These are phyloP conservation scores for Pichia cactophila DNA, from an alignment of 1,139 yeast genomes.

Conservation along the genomic window DNA sequence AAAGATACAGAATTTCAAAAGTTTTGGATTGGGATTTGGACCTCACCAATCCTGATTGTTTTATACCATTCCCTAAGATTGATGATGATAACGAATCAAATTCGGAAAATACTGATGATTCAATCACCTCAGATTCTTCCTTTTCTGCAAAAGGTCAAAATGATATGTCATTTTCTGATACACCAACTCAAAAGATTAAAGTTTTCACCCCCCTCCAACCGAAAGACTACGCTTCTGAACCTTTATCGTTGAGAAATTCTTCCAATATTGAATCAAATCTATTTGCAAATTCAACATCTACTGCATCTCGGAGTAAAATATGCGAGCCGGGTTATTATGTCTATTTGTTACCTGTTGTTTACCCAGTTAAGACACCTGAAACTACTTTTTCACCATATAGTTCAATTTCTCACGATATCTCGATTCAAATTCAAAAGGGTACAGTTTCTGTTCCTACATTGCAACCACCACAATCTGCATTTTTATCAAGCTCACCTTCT, in stretches of 20 bases:
- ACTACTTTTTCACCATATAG: slow-evolving; percentile 54
- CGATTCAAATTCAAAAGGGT: slow-evolving; percentile 25
- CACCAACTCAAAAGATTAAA: slow-evolving; percentile 23
- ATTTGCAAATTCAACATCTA: slow-evolving; percentile 5
- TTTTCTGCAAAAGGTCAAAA: slow-evolving; percentile 1
- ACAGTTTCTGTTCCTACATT: slow-evolving; percentile 21
- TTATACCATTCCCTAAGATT: slow-evolving; percentile 22
- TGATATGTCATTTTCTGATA: slow-evolving; percentile 15
- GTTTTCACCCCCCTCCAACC: slow-evolving; percentile 20
- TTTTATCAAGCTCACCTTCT: slow-evolving; percentile 27
- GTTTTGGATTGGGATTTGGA: slow-evolving; percentile 28
- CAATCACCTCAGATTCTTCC: neutral
- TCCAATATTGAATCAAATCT: slow-evolving; percentile 12
- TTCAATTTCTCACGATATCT: slow-evolving; percentile 32
- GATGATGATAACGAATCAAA: slow-evolving; percentile 6
- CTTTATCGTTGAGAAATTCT: slow-evolving; percentile 6
- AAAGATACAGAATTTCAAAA: slow-evolving; percentile 26
- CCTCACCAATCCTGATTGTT: slow-evolving; percentile 27
- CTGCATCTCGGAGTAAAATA: slow-evolving; percentile 6
- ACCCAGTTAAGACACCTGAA: slow-evolving; percentile 70
- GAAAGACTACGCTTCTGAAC: slow-evolving; percentile 20
- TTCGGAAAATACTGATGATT: slow-evolving; percentile 3
- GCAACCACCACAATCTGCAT: slow-evolving; percentile 26
- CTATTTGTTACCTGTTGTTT: slow-evolving; percentile 61
- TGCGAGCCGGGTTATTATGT: slow-evolving; percentile 72